Base-by-base conservation (phyloP, 2,329 filamentous ascomycete genomes). In the Cladosporium sp. region DNA sequence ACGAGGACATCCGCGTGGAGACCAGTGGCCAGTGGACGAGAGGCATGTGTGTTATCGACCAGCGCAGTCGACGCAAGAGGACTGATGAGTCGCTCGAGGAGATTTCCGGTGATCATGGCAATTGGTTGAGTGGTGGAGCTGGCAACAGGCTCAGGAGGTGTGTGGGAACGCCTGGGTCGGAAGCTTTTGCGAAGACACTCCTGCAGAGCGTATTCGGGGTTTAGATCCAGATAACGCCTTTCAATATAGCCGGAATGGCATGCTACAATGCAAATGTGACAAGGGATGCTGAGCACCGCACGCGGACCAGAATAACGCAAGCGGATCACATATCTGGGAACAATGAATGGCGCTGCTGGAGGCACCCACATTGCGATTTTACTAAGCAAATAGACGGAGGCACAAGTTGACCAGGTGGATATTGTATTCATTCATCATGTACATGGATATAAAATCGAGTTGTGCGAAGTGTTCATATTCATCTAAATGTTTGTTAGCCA, bases 1-100 rank as follows among this genome's bases (percentile, higher is more conserved):
- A 69, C 0, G 88, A 96, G 73, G 94, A 99, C 72, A 88, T 99
- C 58, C 83, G 94, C 19, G 80, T 99, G 40, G 94, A 99, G 76
- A 95, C 92, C 0, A 78, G 84, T 2, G 94, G 93, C 1, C 94
- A 97, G 77, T 99, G 94, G 94, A 96, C 92, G 47, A 82, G 90
- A 59, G 93, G 94, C 1, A 92, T 94, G 87, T 92, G 92, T 69
- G 82, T 97, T 34, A 79, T 92, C 40, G 94, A 99, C 78, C 81
- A 85, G 37, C 82, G 94, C 45, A 75, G 76, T 38, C 76, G 85
- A 56, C 78, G 76, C 62, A 84, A 84, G 69, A 79, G 76, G 71
- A 61, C 76, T 68, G 60, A 73, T 7, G 73, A 67, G 20, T 73
- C 80, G 52, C 80, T 81, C 20, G 77, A 79, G 45, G 82, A 83